phyloP scores from a whole-genome alignment of 495 filamentous ascomycete species.

The Cryomyces minteri region DNA sequence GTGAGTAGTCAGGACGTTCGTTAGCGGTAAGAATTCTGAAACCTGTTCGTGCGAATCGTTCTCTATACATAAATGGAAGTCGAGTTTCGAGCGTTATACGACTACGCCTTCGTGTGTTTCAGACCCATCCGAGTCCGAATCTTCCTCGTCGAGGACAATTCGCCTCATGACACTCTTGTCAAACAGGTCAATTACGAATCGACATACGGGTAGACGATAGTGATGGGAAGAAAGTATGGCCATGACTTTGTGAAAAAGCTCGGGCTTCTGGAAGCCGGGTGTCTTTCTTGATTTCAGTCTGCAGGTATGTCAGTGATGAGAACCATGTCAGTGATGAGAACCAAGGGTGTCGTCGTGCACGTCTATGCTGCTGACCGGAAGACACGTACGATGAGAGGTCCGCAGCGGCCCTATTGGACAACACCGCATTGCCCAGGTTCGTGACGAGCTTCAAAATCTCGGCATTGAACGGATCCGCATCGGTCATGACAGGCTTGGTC shows the following conservation, averaged over 20 bases:
- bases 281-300: conserved; percentile 49
- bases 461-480: conserved; percentile 47
- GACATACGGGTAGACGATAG: conserved; percentile 65
- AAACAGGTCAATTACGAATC: conserved; percentile 83
- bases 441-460: conserved; percentile 61
- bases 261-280: conserved; percentile 51
- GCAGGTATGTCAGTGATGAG: too few relatives aligned
- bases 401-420: conserved; percentile 55
- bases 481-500: conserved; percentile 20
- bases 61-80: too few relatives aligned
- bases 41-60: too few relatives aligned
- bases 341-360: conserved; percentile 1
- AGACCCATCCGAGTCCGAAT: conserved; percentile 15
- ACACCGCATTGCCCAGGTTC: conserved; percentile 78
- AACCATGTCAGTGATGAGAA: conserved; percentile 19
- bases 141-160: conserved; percentile 55
- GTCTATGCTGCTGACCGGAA: conserved; percentile 2
- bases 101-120: too few relatives aligned
- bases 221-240: conserved; percentile 75
- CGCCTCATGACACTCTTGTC: conserved; percentile 71
- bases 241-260: conserved; percentile 70
- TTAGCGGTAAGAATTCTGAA: too few relatives aligned
- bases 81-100: too few relatives aligned
- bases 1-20: too few relatives aligned
- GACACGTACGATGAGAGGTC: conserved; percentile 41